These are phyloP conservation scores for Candida tammaniensis DNA, from an alignment of 805 yeast genomes.

Conservation along the genomic window DNA sequence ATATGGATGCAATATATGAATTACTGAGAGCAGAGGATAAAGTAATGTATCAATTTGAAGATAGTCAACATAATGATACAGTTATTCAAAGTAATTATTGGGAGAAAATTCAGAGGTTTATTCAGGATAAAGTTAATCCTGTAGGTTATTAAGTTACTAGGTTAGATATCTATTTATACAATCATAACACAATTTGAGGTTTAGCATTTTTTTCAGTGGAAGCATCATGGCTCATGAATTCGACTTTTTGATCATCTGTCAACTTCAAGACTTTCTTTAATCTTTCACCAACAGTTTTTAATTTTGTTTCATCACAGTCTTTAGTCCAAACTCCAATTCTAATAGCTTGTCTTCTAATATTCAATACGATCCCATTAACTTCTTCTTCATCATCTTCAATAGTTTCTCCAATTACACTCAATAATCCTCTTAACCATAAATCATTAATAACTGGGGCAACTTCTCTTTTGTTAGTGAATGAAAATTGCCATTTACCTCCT, in stretches of 20 bases:
- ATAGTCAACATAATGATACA: conserved; percentile 82
- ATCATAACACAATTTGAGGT: conserved; percentile 32
- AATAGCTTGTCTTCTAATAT: conserved; percentile 76
- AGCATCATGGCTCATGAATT: conserved; percentile 70
- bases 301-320: conserved; percentile 60
- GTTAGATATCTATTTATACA: background rate
- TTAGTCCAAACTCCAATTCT: conserved; percentile 94
- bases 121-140: conserved; percentile 43
- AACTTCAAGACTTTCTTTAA: conserved; percentile 83
- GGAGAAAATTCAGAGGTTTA: conserved; percentile 60
- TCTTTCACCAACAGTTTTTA: conserved; percentile 76
- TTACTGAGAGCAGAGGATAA: conserved; percentile 52
- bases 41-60: conserved; percentile 50
- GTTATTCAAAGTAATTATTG: conserved; percentile 74
- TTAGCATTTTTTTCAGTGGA: conserved; percentile 39
- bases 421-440: conserved; percentile 85
- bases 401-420: conserved; percentile 93
- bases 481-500: conserved; percentile 88
- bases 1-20: conserved; percentile 62
- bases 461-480: conserved; percentile 67
- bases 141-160: conserved; percentile 28
- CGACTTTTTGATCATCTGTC: conserved; percentile 70
- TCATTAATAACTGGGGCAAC: conserved; percentile 68
- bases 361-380: conserved; percentile 92
- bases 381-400: conserved; percentile 79